Evolutionary conservation across 2,329 filamentous ascomycete species (phyloP).

Genomic region (Westerdykella aurantiaca): DNA sequence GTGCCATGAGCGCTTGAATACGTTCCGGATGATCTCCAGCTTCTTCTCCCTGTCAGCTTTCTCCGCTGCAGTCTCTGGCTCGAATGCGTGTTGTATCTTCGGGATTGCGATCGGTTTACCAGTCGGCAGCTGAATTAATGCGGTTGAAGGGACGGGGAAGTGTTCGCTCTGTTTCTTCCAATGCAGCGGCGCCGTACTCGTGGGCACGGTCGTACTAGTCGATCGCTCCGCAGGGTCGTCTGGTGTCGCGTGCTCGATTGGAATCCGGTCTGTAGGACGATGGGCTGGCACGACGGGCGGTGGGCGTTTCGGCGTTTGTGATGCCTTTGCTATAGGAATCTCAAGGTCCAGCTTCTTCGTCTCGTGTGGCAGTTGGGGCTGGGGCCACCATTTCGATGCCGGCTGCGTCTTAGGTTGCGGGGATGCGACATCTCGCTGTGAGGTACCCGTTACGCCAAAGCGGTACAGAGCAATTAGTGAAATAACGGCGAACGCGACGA

Average conservation of each 20-base stretch:
- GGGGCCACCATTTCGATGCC: conserved; percentile 16
- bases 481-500: conserved; percentile 52
- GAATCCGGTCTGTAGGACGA: conserved; percentile 10
- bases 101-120: conserved; percentile 65
- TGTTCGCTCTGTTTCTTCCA: conserved; percentile 71
- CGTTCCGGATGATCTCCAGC: conserved; percentile 61
- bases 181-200: conserved; percentile 42
- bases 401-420: conserved; percentile 6
- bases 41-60: conserved; percentile 57
- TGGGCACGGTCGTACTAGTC: conserved; percentile 1
- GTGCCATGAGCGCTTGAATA: conserved; percentile 73
- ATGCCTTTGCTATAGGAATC: conserved; percentile 25
- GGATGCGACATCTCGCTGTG: conserved; percentile 20
- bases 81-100: conserved; percentile 68
- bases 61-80: conserved; percentile 51
- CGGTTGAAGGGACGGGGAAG: conserved; percentile 67
- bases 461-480: conserved; percentile 52
- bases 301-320: conserved; percentile 20
- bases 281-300: conserved; percentile 22
- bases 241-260: conserved; percentile 8
- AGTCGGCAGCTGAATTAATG: conserved; percentile 69
- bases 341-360: conserved; percentile 28
- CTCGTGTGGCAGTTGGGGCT: conserved; percentile 24
- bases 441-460: conserved; percentile 44
- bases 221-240: background rate